Conservation (phyloP, 2,329 filamentous ascomycete genomes). For the Clarireedia sp. region DNA sequence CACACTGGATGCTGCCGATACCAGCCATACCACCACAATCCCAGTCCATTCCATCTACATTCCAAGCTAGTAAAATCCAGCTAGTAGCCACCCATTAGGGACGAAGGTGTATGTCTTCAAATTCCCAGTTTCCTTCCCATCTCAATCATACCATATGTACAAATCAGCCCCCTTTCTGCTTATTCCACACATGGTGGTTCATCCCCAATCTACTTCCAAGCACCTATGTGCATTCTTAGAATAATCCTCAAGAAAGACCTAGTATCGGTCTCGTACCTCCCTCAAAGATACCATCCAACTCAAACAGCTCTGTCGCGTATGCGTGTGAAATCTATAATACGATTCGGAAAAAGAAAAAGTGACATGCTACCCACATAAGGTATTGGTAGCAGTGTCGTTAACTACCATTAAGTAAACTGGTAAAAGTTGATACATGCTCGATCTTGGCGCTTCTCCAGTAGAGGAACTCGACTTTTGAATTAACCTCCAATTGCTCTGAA, state of each 20-base stretch:
- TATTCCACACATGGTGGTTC: neutral
- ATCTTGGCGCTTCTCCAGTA: neutral
- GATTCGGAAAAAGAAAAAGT: neutral
- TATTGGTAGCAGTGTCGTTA: neutral
- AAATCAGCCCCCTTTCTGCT: neutral
- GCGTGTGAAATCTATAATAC: constrained; percentile 10
- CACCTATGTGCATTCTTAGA: neutral
- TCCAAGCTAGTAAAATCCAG: neutral
- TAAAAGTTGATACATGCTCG: neutral
- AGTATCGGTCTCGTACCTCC: neutral
- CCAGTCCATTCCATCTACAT: neutral
- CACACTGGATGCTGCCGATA: neutral
- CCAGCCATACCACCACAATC: neutral
- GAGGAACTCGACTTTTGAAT: neutral
- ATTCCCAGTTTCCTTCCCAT: neutral
- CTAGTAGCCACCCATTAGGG: neutral
- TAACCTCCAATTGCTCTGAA: neutral
- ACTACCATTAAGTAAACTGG: neutral
- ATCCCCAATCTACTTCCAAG: neutral
- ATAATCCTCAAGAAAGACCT: neutral
- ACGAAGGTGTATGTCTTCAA: neutral
- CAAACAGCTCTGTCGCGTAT: neutral
- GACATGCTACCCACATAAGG: neutral
- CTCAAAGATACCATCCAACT: neutral
- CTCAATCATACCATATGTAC: neutral